Base-by-base conservation (phyloP, 139 green algal species). In the Picochlorum sp. region DNA sequence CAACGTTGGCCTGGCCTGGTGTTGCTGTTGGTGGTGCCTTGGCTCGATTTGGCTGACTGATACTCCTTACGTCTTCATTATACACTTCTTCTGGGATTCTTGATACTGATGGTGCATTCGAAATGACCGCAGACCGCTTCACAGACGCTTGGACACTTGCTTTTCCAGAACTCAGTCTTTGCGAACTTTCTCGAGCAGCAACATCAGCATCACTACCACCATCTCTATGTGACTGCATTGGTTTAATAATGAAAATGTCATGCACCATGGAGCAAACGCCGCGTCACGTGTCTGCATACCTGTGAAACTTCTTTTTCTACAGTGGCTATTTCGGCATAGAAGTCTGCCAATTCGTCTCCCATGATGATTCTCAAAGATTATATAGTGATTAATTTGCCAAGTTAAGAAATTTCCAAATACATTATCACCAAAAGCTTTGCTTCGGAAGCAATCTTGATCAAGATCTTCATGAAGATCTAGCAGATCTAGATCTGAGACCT, bases 291-390 rank as follows among this genome's bases (percentile, higher is more conserved):
- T 62, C 8, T 62, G 23, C 58, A 10, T 59, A 65, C 58, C 58
- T 49, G 18, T 21, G 16, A 21, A 23, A 54, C 45, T 23, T 61
- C 18, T 8, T 38, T 49, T 45, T 72, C 66, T 45, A 72, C 57
- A 44, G 23, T 41, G 21, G 63, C 57, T 13, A 80, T 21, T 45
- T 80, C 73, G 9, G 51, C 41, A 41, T 78, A 47, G 55, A 80
- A 80, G 16, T 30, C 70, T 21, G 73, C 73, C 14, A 80, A 44
- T 28, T 67, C 65, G 23, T 66, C 69, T 4, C 8, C 47, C 61
- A 74, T 71, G 2, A 15, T 28, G 16, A 9, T 37, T n/a, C 8
- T 41, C 28, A 30, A 30, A 5, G 28, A 30, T 5, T 6, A 5
- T 30, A 30, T 30, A 30, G 28, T 30, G 28, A 30, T 30, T 30